Evolutionary conservation across 805 yeast genomes (phyloP), one percentile per base, ranked within the genome.

Genomic region (Candida hungchunana): DNA sequence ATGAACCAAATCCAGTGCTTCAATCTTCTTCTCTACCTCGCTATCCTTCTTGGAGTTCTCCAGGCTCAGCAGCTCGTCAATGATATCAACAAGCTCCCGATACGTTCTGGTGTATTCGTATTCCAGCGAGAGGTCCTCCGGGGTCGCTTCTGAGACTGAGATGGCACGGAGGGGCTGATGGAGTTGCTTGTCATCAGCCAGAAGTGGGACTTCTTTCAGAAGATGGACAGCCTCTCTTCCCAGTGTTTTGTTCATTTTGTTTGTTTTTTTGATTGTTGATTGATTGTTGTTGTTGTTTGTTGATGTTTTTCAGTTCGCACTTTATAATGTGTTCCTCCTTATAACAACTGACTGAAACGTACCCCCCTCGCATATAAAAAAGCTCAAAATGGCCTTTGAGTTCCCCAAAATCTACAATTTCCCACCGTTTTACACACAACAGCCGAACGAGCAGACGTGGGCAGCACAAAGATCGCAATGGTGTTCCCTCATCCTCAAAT

Each of bases 391-490:
- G 44, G n/a, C 27, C 15, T 47, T 42, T 31, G 31, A 25, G 23
- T 43, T 34, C 29, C 48, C 51, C 3, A 37, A 37, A 23, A 40
- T 42, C 24, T 40, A 46, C 37, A 66, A 75, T 25, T 90, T 88
- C 58, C 97, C 97, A 6, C 98, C 98, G 0, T 76, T 90, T 47
- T 90, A 78, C 63, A 93, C 97, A 7, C 71, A 77, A 42, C 98
- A 90, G 60, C 88, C 93, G 16, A 89, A 90, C 50, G 72, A 78
- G 24, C 76, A 83, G 9, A 81, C 93, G 2, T 75, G 84, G 64
- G 69, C 72, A 20, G 79, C 86, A 9, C 98, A 90, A 59, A 62
- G 82, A 12, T 69, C 69, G n/a, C 75, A 82, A 36, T 90, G 98
- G 98, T 63, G 69, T 18, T 65, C 72, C 29, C 59, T 90, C 18